Base-by-base conservation (phyloP, 306 rosid genomes). In the Trifolium repens region DNA sequence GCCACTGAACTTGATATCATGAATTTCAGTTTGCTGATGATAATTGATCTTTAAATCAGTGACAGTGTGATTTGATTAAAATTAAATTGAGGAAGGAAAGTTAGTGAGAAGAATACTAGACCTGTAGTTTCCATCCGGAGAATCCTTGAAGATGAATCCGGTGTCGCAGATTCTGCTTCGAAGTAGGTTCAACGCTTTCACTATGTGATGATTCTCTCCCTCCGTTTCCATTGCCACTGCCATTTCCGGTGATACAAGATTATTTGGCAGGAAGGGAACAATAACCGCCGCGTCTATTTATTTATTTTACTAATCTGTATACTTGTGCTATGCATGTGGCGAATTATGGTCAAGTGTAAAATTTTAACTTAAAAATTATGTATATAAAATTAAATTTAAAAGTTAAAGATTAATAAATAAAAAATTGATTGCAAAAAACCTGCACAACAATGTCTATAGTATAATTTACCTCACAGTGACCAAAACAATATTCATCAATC, bases 1-100 rank as follows among this genome's bases (percentile, higher is more conserved):
- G 91, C 85, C 16, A 94, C 75, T 22, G 98, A 94, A 86, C 90
- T 82, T 10, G 97, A 88, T 22, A 94, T 71, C 60, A 90, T 87
- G 82, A 90, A 94, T 74, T 94, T 91, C 81, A 94, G 57, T 71
- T 94, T 91, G 80, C 97, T 94, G 89, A 53, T 12, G 7, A 5
- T 43, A 12, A 65, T 9, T n/a, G 14, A 39, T 43, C 15, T 34
- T 11, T 9, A 78, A 79, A 65, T 57, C 50, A 43, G 30, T n/a
- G 37, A 57, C 2, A 59, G 34, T 19, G 9, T 69, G 46, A 77
- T 17, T 67, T 57, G 50, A 57, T 42, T 37, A 8, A 60, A 19
- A 27, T 9, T 3, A 7, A 73, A 35, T n/a, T 9, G 42, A 77
- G 26, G 50, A 82, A 75, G 9, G 40, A 6, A 58, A 58, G 7